Base-by-base conservation (phyloP, 2,329 filamentous ascomycete genomes). In the Fonsecaea erecta region DNA sequence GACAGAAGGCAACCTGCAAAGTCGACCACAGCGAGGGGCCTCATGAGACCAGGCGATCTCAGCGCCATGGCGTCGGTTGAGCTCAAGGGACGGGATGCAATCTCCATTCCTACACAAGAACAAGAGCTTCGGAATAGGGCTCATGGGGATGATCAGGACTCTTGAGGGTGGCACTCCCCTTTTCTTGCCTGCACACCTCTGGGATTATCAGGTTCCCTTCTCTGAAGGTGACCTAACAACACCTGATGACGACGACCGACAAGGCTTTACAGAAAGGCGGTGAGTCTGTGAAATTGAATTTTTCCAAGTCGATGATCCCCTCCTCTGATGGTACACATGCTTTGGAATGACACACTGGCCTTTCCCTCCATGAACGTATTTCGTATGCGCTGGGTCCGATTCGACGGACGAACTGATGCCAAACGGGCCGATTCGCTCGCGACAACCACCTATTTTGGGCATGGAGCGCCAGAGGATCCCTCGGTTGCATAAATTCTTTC, bases 361-460 rank as follows among this genome's bases (percentile, higher is more conserved):
- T n/a, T 34, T 30, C 18, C 37, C 18, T n/a, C 7, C 48, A 21
- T 1, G n/a, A 16, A 32, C 57, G 57, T 60, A 60, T 60, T 34
- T 60, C 57, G 57, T 60, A 60, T 12, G 14, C n/a, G 7, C 12
- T 11, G n/a, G 52, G 24, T 24, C 21, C 18, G 5, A 26, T 48
- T 24, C 9, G 5, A 12, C 26, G 26, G 52, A 32, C 9, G 26
- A 34, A 35, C 11, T 3, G 11, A n/a, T 24, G 14, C 9, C n/a
- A 12, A 52, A n/a, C 26, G 12, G 6, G 18, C 46, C 34, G 57
- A 52, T 60, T 60, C 43, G 57, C 16, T 60, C 57, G 57, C 57
- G 57, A 60, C 57, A 52, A n/a, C 9, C 43, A 37, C 57, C 57
- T 35, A 24, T 24, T 60, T 60, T 60, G 57, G 57, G 43, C 12